Base-by-base conservation (phyloP, 805 yeast genomes). In the Wickerhamomyces silvicola region DNA sequence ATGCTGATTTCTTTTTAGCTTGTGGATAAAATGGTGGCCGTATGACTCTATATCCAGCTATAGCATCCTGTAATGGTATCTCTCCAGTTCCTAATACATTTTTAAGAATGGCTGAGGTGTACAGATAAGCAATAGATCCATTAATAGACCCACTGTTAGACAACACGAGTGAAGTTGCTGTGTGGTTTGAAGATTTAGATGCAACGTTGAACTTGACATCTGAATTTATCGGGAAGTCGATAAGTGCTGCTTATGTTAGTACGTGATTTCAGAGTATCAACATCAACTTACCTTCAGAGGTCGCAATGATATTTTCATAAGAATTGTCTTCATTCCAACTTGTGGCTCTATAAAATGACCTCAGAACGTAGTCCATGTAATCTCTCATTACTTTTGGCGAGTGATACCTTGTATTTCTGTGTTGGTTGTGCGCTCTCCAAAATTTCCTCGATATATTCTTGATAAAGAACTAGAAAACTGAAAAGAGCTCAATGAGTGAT, bases 311-410 rank as follows among this genome's bases (percentile, higher is more conserved):
- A 45, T 79, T 75, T 32, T 86, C 80, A 50, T 81, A 86, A 22
- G 82, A 70, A 54, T 81, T 81, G 42, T 83, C 85, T 36, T 74
- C 72, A 45, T 79, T 76, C 97, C 97, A 88, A 5, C 70, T 69
- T 1, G 94, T 78, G 16, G 80, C 55, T 23, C 64, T 57, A 54
- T 80, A 73, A 59, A 83, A 90, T 43, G 83, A 72, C 56, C 71
- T 67, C 45, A 80, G 79, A 20, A 90, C 72, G 55, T 80, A 81
- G 46, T 90, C 95, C 95, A 90, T 86, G 60, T 82, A 88, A 26
- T 75, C 70, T 35, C 40, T 39, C 54, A 48, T 48, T 18, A 26
- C 5, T 16, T 7, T 26, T 26, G n/a, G n/a, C n/a, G n/a, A n/a
- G n/a, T n/a, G n/a, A n/a, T n/a, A n/a, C n/a, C n/a, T n/a, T n/a